These are phyloP conservation scores for Tricholoma sp. DNA, from an alignment of 768 basidiomycete genomes.

Conservation along the genomic window DNA sequence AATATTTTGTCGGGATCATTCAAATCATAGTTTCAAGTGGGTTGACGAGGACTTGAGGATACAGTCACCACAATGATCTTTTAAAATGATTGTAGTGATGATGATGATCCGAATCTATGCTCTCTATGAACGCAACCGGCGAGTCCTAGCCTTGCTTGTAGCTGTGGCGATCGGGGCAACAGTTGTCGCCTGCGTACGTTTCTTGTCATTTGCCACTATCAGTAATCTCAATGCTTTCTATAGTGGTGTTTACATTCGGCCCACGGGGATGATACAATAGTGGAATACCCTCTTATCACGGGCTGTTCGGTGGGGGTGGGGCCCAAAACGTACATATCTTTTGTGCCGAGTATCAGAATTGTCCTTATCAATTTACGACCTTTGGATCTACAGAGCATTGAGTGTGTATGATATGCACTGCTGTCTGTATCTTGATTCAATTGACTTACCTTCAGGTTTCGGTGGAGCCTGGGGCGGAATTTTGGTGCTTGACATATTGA, in stretches of 20 bases:
- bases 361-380: no score
- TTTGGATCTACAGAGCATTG: no score
- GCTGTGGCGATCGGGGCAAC: neutral
- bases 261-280: no score
- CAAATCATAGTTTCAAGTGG: conserved; percentile 12
- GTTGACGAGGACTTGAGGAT: neutral
- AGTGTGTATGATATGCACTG: no score
- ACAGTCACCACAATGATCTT: neutral
- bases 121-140: neutral
- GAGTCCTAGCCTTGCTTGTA: neutral
- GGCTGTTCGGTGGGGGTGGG: no score
- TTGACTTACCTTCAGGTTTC: neutral
- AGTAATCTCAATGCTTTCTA: no score
- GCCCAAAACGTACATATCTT: no score
- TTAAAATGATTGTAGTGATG: neutral
- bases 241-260: no score
- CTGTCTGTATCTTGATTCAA: no score
- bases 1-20: conserved; percentile 11
- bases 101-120: conserved; percentile 3
- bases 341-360: no score
- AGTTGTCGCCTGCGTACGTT: neutral
- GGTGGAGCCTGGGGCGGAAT: conserved; percentile 4
- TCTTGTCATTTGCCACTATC: neutral
- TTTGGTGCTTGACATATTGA: neutral
- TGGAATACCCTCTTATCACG: no score